A percentile compares a stretch with the other conserved stretches of the same genome.
phyloP scores from a whole-genome alignment of 192 early-diverging fungal genomes.

The Kickxella alabastrina region DNA sequence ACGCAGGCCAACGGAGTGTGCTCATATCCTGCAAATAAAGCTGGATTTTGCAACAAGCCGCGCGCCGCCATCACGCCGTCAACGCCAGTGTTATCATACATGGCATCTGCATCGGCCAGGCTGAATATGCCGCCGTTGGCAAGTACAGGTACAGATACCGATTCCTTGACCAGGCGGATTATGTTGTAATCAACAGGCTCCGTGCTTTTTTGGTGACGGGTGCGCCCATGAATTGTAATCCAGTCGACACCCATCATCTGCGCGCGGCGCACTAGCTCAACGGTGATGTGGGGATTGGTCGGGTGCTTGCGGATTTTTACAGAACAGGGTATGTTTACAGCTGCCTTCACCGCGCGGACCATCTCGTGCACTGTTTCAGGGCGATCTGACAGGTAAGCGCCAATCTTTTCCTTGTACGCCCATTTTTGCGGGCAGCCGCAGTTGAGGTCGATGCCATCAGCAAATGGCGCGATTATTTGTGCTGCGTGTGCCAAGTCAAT shows the following conservation, averaged over 20 bases:
- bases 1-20: slow-evolving; percentile 78
- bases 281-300: slow-evolving; percentile 57
- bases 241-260: slow-evolving; percentile 85
- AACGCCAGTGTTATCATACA: slow-evolving; percentile 72
- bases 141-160: slow-evolving; percentile 73
- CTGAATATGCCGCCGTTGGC: slow-evolving; percentile 87
- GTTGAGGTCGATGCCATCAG: slow-evolving; percentile 73
- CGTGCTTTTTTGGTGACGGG: slow-evolving; percentile 71
- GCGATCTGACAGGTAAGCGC: slow-evolving; percentile 77
- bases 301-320: slow-evolving; percentile 87
- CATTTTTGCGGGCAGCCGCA: slow-evolving; percentile 97
- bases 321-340: slow-evolving; percentile 66
- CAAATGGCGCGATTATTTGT: slow-evolving; percentile 74
- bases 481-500: slow-evolving; percentile 81
- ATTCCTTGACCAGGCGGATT: slow-evolving; percentile 80
- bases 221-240: slow-evolving; percentile 88
- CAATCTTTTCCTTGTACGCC: slow-evolving; percentile 88
- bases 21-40: slow-evolving; percentile 80
- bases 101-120: slow-evolving; percentile 66
- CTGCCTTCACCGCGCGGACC: slow-evolving; percentile 71
- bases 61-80: slow-evolving; percentile 91
- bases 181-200: slow-evolving; percentile 78
- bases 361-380: slow-evolving; percentile 92
- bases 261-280: slow-evolving; percentile 81
- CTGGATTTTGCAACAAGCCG: slow-evolving; percentile 89